These are phyloP conservation scores for Pestalotiopsis sp. DNA, from an alignment of 2,329 filamentous ascomycete species.

Conservation along the genomic window DNA sequence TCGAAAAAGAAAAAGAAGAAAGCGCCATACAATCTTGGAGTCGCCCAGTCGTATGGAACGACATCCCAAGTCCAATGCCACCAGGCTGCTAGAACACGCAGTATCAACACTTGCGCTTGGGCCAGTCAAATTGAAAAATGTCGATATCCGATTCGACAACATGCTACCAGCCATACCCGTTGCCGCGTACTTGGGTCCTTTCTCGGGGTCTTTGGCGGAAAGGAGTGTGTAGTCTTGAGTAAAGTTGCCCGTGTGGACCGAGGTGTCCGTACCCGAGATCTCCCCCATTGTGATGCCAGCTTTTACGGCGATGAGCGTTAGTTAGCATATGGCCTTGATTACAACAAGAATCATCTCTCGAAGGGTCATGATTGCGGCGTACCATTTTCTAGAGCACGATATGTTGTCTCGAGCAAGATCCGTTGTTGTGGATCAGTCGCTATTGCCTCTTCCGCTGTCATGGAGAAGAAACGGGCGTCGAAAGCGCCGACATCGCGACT, in stretches of 20 bases:
- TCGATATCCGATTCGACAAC: constrained; percentile 58
- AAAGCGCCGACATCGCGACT: not conserved
- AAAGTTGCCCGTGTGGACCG: not conserved
- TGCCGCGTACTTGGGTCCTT: constrained; percentile 47
- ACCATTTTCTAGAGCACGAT: constrained; percentile 47
- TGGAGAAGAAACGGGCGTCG: not conserved
- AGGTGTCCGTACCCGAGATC: not conserved
- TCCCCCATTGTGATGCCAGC: not conserved
- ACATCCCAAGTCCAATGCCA: constrained; percentile 55
- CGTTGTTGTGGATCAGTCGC: constrained; percentile 45
- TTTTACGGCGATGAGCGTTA: not conserved
- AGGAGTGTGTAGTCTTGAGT: constrained; percentile 43
- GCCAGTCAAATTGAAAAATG: constrained; percentile 57
- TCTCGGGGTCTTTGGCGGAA: not conserved
- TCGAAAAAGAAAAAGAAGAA: constrained; percentile 30
- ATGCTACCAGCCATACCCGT: constrained; percentile 57
- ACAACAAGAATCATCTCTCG: no score
- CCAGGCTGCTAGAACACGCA: constrained; percentile 59
- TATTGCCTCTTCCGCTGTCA: not conserved
- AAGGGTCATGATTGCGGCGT: constrained; percentile 27
- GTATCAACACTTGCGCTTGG: constrained; percentile 62
- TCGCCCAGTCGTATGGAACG: constrained; percentile 51
- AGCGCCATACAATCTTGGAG: constrained; percentile 34
- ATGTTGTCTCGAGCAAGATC: constrained; percentile 52
- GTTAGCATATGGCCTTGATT: constrained; percentile 3